A percentile compares a stretch with the other conserved stretches of the same genome.
phyloP scores from a whole-genome alignment of 192 early-diverging fungal genomes.

The Gonapodya prolifera region DNA sequence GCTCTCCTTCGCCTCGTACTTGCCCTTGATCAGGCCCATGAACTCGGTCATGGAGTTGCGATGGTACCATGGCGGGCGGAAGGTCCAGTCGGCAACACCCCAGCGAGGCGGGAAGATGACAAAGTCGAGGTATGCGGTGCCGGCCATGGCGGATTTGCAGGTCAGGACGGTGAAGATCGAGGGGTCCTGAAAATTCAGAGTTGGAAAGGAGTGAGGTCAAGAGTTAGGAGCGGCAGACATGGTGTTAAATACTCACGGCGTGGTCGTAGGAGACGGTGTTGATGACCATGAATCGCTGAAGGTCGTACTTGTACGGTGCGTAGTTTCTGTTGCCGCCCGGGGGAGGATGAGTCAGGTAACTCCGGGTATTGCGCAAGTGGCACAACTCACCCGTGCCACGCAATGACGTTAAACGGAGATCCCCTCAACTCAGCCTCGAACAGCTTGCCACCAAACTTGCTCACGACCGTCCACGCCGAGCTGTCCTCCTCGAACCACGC shows the following conservation, averaged over 20 bases:
- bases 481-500: conserved; percentile 68
- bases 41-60: conserved; percentile 98
- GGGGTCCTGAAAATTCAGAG: too few species aligned
- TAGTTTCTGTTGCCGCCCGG: too few species aligned
- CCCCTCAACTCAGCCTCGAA: conserved; percentile 47
- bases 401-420: conserved; percentile 91
- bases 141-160: conserved; percentile 76
- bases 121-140: conserved; percentile 84
- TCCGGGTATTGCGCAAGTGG: conserved; percentile 88
- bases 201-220: too few species aligned
- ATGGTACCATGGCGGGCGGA: conserved; percentile 90
- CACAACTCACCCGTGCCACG: conserved; percentile 94
- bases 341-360: too few species aligned
- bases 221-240: neutral
- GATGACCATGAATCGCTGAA: conserved; percentile 73
- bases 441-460: conserved; percentile 73
- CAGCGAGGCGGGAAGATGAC: conserved; percentile 94
- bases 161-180: too few species aligned
- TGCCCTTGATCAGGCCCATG: conserved; percentile 88
- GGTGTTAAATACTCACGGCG: conserved; percentile 9
- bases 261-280: conserved; percentile 87
- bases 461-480: too few species aligned
- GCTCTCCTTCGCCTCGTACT: conserved; percentile 91
- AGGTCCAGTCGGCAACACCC: conserved; percentile 81
- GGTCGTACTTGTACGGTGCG: too few species aligned